A percentile compares a stretch with the other conserved stretches of the same genome.
Conservation (phyloP, 768 basidiomycete genomes). For the Tulasnella calospora region DNA sequence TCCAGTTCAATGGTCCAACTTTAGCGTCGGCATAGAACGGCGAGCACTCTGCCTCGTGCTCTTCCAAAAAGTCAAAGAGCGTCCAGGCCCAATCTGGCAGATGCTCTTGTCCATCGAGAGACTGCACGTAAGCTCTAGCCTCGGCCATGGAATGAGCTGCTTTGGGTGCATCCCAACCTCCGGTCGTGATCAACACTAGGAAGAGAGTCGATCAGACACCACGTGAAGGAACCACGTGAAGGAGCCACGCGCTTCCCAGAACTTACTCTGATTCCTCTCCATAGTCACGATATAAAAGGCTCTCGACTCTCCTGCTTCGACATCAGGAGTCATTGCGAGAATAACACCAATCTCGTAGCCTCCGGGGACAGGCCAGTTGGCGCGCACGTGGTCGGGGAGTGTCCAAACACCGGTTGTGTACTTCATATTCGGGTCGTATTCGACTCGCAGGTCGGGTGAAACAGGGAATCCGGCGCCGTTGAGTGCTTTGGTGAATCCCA, state of each 20-base stretch:
- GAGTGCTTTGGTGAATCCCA: conserved; percentile 35
- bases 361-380: neutral
- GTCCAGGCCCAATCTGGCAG: conserved; percentile 31
- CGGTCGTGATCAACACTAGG: conserved; percentile 1
- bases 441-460: conserved; percentile 28
- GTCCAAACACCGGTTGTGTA: conserved; percentile 7
- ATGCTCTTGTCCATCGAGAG: neutral
- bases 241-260: neutral
- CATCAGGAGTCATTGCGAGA: neutral
- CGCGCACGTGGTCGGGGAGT: neutral
- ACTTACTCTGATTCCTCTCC: conserved; percentile 3
- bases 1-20: conserved; percentile 32
- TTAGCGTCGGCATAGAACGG: neutral
- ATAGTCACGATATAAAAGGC: neutral
- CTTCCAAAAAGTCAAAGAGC: conserved; percentile 35
- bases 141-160: conserved; percentile 6
- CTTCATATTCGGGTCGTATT: conserved; percentile 33
- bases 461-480: conserved; percentile 30
- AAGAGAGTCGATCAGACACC: neutral
- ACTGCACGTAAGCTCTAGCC: neutral
- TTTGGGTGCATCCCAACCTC: neutral
- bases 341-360: neutral
- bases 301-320: neutral
- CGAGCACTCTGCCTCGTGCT: conserved; percentile 29
- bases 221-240: neutral